Evolutionary conservation across 352 stramenopile species (phyloP).

Genomic region (Aphanomyces astaci): DNA sequence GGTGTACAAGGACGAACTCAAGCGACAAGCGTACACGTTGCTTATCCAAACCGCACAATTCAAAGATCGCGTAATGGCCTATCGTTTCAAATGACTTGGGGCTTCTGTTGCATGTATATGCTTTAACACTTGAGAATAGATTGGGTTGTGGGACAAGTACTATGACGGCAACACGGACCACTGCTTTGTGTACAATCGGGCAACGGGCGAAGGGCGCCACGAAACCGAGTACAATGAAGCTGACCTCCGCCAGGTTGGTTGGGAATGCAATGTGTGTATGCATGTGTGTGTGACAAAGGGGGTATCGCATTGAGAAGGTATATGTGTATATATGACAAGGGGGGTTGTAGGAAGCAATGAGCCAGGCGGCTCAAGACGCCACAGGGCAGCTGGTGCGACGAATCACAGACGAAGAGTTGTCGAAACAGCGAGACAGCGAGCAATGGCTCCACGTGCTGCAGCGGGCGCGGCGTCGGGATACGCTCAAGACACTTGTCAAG

Average conservation of each 20-base stretch:
- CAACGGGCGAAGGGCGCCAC: constrained; percentile 54
- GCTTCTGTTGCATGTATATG: background rate
- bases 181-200: constrained; percentile 61
- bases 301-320: too few relatives aligned
- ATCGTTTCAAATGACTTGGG: too few relatives aligned
- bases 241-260: background rate
- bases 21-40: constrained; percentile 44
- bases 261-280: background rate
- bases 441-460: constrained; percentile 58
- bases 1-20: constrained; percentile 41
- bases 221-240: constrained; percentile 34
- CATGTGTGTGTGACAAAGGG: background rate
- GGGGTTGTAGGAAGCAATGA: background rate
- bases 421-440: constrained; percentile 44
- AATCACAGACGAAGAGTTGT: constrained; percentile 38
- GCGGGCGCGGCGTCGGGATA: constrained; percentile 37
- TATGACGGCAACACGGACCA: constrained; percentile 47
- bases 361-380: background rate
- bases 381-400: background rate
- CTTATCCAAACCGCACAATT: constrained; percentile 25
- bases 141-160: constrained; percentile 45
- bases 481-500: constrained; percentile 19
- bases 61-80: constrained; percentile 6
- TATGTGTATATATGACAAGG: too few relatives aligned
- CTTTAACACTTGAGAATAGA: constrained; percentile 20